These are phyloP conservation scores for Calonectria hongkongensis DNA, from an alignment of 2,329 filamentous ascomycete genomes.

Conservation along the genomic window DNA sequence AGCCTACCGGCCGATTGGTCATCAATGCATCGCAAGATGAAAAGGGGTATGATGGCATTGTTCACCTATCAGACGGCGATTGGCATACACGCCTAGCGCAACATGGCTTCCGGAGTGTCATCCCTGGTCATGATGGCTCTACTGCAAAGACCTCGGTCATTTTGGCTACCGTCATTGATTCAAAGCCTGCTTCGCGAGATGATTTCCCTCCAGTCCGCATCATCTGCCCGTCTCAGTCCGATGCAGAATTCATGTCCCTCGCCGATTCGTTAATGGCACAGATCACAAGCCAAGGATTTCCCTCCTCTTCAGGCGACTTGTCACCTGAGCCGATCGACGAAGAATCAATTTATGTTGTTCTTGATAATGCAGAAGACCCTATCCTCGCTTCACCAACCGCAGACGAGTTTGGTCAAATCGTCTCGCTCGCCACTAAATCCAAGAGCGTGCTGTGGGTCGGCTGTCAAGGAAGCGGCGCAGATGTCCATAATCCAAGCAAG, in stretches of 20 bases:
- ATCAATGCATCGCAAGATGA: neutral
- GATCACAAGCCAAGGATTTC: slow-evolving; percentile 32
- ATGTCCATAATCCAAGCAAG: slow-evolving; percentile 37
- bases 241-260: slow-evolving; percentile 30
- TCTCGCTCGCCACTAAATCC: slow-evolving; percentile 24
- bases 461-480: slow-evolving; percentile 27
- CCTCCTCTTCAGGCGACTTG: slow-evolving; percentile 13
- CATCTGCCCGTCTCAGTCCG: slow-evolving; percentile 35
- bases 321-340: slow-evolving; percentile 18
- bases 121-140: neutral
- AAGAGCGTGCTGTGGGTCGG: slow-evolving; percentile 42
- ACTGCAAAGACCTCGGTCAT: neutral
- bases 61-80: neutral
- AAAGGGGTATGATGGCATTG: neutral
- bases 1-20: slow-evolving; percentile 30
- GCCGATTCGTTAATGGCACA: slow-evolving; percentile 22
- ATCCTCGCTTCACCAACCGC: slow-evolving; percentile 31
- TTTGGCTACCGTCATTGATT: slow-evolving; percentile 12
- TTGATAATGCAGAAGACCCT: slow-evolving; percentile 34
- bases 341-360: slow-evolving; percentile 37
- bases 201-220: slow-evolving; percentile 32
- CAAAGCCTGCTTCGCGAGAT: neutral
- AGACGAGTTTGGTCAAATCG: slow-evolving; percentile 34
- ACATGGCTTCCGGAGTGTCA: slow-evolving; percentile 20
- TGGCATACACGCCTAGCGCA: slow-evolving; percentile 25